phyloP scores from a whole-genome alignment of 73 alveolate species.

The Paramecium octaurelia region DNA sequence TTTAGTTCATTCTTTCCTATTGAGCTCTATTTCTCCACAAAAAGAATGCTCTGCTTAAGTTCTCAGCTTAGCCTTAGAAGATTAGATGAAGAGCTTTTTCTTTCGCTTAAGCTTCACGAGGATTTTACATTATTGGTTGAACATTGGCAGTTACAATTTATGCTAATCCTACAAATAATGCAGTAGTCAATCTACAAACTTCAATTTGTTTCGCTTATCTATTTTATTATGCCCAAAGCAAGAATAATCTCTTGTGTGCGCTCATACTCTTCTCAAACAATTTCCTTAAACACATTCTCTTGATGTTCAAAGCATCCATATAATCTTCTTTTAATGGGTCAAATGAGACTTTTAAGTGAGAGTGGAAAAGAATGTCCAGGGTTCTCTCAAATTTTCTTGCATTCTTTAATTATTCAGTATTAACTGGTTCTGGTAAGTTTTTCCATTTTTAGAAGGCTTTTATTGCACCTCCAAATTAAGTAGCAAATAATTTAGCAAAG shows the following conservation, averaged over 20 bases:
- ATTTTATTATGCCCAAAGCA: slow-evolving; percentile 22
- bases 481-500: slow-evolving; percentile 10
- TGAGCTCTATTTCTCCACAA: not conserved
- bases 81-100: not conserved
- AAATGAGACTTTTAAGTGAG: not conserved
- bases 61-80: not conserved
- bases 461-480: slow-evolving; percentile 28
- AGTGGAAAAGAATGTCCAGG: not conserved
- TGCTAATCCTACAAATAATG: not conserved
- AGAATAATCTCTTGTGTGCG: slow-evolving; percentile 16
- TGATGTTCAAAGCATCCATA: not conserved
- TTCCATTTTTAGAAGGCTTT: slow-evolving; percentile 35
- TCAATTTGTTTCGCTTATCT: slow-evolving; percentile 30
- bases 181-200: slow-evolving; percentile 14
- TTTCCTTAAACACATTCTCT: slow-evolving; percentile 23
- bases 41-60: not conserved
- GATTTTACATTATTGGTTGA: not conserved
- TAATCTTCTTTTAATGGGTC: slow-evolving; percentile 40
- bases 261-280: slow-evolving; percentile 33
- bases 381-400: slow-evolving; percentile 40
- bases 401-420: not conserved
- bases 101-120: not conserved
- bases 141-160: not conserved
- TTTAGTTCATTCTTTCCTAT: not conserved
- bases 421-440: slow-evolving; percentile 2